Base-by-base conservation (phyloP, 768 basidiomycete genomes). In the Lactarius akahatsu region DNA sequence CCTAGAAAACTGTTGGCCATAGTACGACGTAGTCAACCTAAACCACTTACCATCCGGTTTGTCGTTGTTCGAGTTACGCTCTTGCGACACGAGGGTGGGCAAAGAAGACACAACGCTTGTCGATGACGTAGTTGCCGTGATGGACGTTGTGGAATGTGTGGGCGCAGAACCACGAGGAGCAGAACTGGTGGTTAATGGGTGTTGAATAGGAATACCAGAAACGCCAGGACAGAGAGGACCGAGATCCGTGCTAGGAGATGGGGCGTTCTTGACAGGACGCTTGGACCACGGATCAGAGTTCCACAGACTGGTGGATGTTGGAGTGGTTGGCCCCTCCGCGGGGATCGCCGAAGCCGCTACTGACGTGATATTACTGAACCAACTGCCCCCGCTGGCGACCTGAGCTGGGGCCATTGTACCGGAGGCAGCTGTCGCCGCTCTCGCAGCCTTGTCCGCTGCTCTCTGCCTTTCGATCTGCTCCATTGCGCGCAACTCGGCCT, bases 341-440 rank as follows among this genome's bases (percentile, higher is more conserved):
- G 47, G n/a, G 13, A 18, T 38, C 15, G 34, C 43, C 15, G 62
- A 38, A 15, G 54, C 40, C 9, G 23, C 20, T 20, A 1, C 40
- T 7, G 45, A 52, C 18, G 60, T 38, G 23, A 58, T 1, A n/a
- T 41, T 58, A 45, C 30, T 66, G 1, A 63, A 15, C 47, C 47
- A 23, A 4, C n/a, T 6, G 20, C 20, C 9, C 43, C 20, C 43
- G n/a, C 57, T 47, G 34, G 40, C 43, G 16, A n/a, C n/a, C 32
- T 57, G 26, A 40, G 59, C 58, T 36, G 66, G 50, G 18, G 52
- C 63, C 9, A 13, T 67, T 28, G 62, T 58, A 18, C 50, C 56
- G 4, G 23, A 3, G 15, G 28, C 11, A 15, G 15, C 23, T 5
- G 62, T 36, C 0, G 11, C 47, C 23, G n/a, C 30, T 26, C 50